A percentile compares a stretch with the other conserved stretches of the same genome.
phyloP scores from a whole-genome alignment of 2,329 filamentous ascomycete genomes.

The Tricladium varicosporioides region DNA sequence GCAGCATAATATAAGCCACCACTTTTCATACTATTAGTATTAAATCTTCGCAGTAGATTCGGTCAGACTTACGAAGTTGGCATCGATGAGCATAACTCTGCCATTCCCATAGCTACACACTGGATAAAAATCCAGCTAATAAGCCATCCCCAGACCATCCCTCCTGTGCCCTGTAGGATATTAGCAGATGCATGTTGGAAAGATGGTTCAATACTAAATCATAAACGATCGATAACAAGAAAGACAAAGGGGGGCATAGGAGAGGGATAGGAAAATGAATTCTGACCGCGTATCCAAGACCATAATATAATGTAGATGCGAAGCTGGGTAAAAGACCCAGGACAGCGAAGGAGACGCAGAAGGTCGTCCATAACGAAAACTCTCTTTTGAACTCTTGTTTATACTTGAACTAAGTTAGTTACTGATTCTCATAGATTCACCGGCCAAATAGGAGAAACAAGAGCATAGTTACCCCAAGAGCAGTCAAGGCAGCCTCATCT shows the following conservation, averaged over 20 bases:
- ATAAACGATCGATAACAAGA: too few relatives aligned
- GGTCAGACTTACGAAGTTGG: constrained; percentile 52
- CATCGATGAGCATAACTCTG: constrained; percentile 72
- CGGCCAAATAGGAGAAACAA: too few relatives aligned
- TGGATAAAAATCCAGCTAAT: constrained; percentile 71
- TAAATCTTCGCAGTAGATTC: not conserved
- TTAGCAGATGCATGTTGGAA: not conserved
- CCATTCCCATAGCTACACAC: constrained; percentile 66
- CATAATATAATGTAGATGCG: constrained; percentile 69
- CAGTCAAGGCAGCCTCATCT: constrained; percentile 61
- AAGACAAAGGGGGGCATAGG: too few relatives aligned
- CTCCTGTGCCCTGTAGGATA: constrained; percentile 51
- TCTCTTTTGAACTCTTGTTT: constrained; percentile 58
- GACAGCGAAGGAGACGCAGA: constrained; percentile 59
- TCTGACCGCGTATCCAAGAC: constrained; percentile 50
- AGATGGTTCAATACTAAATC: too few relatives aligned
- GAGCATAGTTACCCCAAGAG: constrained; percentile 43
- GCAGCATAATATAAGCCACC: constrained; percentile 74
- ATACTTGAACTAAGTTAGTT: constrained; percentile 31
- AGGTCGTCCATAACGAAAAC: constrained; percentile 71
- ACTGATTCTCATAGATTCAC: too few relatives aligned
- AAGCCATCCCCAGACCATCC: constrained; percentile 76
- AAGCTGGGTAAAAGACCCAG: constrained; percentile 70
- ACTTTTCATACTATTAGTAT: constrained; percentile 30
- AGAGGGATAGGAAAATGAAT: too few relatives aligned